Base-by-base conservation (phyloP, 805 yeast genomes). In the Groenewaldozyma tartarivorans region DNA sequence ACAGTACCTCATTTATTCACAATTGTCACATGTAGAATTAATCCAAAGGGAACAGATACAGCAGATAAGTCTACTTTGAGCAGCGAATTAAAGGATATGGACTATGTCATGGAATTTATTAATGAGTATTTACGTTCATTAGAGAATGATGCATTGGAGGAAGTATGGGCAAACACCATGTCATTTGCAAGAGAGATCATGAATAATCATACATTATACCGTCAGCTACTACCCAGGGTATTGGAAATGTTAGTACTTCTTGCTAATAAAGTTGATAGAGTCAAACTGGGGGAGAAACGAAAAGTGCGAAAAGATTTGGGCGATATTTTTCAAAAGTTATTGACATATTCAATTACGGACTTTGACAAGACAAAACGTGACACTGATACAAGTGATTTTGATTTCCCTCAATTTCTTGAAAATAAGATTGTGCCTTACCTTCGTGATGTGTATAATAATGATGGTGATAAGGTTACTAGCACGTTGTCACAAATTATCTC, bases 131-230 rank as follows among this genome's bases (percentile, higher is more conserved):
- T 80, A 18, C 62, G 62, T 4, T 71, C 87, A 0, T 62, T 88
- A 31, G 94, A 83, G 48, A 71, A 71, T 46, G 94, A 86, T 50
- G 76, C 84, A 0, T 64, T 86, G 37, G 87, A 81, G 44, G 97
- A 90, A 43, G 71, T 87, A 16, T 90, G 87, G 79, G 57, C 58
- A 6, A 72, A 70, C 18, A 63, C 79, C 26, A 62, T 74, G 20
- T 56, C 57, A 2, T 87, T 83, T 48, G 64, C 84, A 48, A 78
- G 69, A 47, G 86, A 78, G 3, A 71, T 77, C 0, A 49, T 68
- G 22, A 57, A 71, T 2, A 73, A 75, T 48, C 58, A 70, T 15
- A 50, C 63, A 4, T 50, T 62, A 3, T 83, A 74, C 55, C 70
- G 68, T 40, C 56, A 57, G 2, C 54, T 81, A 1, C 59, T 77